These are phyloP conservation scores for Arxiozyma telluris DNA, from an alignment of 1,139 yeast species.

Conservation along the genomic window DNA sequence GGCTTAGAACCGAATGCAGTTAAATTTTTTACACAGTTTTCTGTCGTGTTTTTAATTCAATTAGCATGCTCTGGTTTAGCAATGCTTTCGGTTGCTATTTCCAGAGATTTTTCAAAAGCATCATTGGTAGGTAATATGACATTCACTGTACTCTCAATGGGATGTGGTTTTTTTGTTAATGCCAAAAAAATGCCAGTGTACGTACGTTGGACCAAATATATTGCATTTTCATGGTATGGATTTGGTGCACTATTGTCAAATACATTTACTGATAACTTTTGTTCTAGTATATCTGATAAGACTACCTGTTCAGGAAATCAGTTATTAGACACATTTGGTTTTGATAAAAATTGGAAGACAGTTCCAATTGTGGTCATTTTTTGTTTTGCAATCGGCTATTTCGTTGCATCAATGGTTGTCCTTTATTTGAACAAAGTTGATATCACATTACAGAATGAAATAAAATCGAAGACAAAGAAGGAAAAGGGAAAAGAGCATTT, in stretches of 20 bases:
- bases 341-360: slow-evolving; percentile 54
- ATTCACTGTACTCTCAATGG: slow-evolving; percentile 66
- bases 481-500: not conserved
- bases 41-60: slow-evolving; percentile 48
- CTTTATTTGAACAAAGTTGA: slow-evolving; percentile 44
- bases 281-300: slow-evolving; percentile 39
- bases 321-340: slow-evolving; percentile 51
- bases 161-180: slow-evolving; percentile 75
- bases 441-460: slow-evolving; percentile 30
- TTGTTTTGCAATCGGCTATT: slow-evolving; percentile 53
- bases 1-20: slow-evolving; percentile 48
- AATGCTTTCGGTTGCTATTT: slow-evolving; percentile 40
- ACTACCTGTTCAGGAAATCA: slow-evolving; percentile 37
- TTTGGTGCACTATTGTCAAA: slow-evolving; percentile 63
- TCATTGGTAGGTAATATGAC: slow-evolving; percentile 54
- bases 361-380: slow-evolving; percentile 55
- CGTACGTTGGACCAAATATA: slow-evolving; percentile 74
- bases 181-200: slow-evolving; percentile 72
- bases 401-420: slow-evolving; percentile 40
- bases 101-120: slow-evolving; percentile 58
- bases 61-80: slow-evolving; percentile 26
- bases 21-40: slow-evolving; percentile 56
- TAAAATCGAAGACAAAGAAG: slow-evolving; percentile 14
- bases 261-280: slow-evolving; percentile 55
- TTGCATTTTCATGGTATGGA: slow-evolving; percentile 69